These are phyloP conservation scores for Solanum paucissectum DNA, from an alignment of 257 asterid genomes.

Conservation along the genomic window DNA sequence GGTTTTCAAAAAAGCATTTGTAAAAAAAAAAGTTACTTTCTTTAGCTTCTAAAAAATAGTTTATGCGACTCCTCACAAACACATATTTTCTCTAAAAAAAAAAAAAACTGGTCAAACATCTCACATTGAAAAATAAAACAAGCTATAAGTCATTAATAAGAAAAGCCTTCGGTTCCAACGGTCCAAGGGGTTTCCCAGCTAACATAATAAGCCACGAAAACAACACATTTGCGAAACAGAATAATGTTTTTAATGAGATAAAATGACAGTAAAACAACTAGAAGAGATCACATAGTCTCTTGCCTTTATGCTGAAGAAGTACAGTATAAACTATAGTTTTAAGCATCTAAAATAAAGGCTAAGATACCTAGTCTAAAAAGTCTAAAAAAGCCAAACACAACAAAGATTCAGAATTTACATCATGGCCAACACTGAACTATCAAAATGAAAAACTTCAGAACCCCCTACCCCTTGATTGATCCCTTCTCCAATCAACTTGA, in stretches of 20 bases:
- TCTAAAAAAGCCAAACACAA: neutral
- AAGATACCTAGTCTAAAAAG: neutral
- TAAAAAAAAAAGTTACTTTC: too few relatives aligned
- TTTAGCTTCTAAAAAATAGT: neutral
- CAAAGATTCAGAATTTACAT: neutral
- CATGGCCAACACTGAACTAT: neutral
- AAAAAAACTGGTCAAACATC: neutral
- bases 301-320: neutral
- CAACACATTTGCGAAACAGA: neutral
- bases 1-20: neutral
- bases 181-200: neutral
- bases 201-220: neutral
- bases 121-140: neutral
- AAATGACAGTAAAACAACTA: neutral
- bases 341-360: neutral
- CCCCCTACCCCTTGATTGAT: conserved; percentile 16
- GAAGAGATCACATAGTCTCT: neutral
- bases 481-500: conserved; percentile 8
- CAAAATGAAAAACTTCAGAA: neutral
- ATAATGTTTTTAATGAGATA: neutral
- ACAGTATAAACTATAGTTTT: neutral
- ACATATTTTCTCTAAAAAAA: neutral
- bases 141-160: neutral
- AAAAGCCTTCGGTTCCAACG: too few relatives aligned
- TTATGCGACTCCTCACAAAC: neutral